These are phyloP conservation scores for Ephemerocybe angulata DNA, from an alignment of 768 basidiomycete species.

Conservation along the genomic window DNA sequence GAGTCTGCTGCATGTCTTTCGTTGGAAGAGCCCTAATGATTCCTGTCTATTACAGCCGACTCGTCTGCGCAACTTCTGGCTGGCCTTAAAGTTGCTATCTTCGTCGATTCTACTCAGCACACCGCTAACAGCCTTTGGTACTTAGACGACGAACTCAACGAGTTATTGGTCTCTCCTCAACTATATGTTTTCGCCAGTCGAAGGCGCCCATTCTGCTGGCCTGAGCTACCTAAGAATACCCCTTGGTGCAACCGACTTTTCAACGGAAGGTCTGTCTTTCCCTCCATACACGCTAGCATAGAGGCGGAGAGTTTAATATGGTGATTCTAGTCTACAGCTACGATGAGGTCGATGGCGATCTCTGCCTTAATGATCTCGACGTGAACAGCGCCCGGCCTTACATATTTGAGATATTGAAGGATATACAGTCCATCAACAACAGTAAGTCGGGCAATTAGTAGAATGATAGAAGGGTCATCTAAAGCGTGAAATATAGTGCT, in stretches of 20 bases:
- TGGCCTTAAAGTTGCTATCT: conserved; percentile 51
- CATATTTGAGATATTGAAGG: conserved; percentile 54
- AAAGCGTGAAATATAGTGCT: conserved; percentile 22
- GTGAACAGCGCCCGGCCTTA: conserved; percentile 54
- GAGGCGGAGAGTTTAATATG: no score
- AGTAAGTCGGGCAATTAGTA: conserved; percentile 18
- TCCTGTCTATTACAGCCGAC: conserved; percentile 44
- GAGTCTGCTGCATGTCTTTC: conserved; percentile 5
- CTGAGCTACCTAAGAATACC: conserved; percentile 64
- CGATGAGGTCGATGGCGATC: conserved; percentile 56
- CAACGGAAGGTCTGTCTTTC: conserved; percentile 40
- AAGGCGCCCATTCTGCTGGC: conserved; percentile 59
- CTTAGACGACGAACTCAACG: conserved; percentile 43
- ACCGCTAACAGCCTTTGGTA: background rate
- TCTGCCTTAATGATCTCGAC: conserved; percentile 50
- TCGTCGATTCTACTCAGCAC: background rate
- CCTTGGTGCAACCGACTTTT: conserved; percentile 69
- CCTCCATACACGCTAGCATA: background rate
- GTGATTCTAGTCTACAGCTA: conserved; percentile 64
- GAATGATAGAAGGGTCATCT: background rate
- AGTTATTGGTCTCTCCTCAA: conserved; percentile 47
- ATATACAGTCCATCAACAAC: conserved; percentile 57
- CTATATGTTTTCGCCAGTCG: conserved; percentile 57
- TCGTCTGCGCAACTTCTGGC: conserved; percentile 58
- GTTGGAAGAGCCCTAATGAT: background rate